Evolutionary conservation across 2,329 filamentous ascomycete species (phyloP).

Genomic region (Nemania sp.): DNA sequence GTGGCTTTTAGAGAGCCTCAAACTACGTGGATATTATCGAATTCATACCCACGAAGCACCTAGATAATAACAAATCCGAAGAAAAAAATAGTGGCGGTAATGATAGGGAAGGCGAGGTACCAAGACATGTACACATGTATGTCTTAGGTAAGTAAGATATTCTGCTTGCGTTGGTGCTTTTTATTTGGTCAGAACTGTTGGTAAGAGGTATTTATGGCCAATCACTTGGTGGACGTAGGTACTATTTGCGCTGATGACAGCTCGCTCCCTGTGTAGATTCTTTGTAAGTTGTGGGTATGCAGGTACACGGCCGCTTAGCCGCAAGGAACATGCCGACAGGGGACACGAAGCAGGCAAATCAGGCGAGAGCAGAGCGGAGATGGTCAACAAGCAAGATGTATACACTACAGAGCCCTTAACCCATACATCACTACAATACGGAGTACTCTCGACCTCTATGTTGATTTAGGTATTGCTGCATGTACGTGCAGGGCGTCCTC

Average conservation of each 20-base stretch:
- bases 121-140: no score
- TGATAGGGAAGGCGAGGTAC: no score
- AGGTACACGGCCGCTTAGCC: conserved; percentile 20
- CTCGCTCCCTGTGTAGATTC: no score
- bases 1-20: conserved; percentile 21
- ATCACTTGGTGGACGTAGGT: background rate
- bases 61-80: no score
- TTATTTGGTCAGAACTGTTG: no score
- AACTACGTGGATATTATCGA: background rate
- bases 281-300: conserved; percentile 7
- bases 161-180: no score
- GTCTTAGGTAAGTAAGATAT: no score
- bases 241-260: conserved; percentile 1
- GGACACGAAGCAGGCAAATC: conserved; percentile 16
- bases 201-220: conserved; percentile 3
- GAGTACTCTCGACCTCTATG: no score
- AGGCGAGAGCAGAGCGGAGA: conserved; percentile 21
- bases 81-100: no score
- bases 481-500: background rate
- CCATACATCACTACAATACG: no score
- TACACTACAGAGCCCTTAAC: background rate
- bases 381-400: conserved; percentile 10
- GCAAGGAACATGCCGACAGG: conserved; percentile 22
- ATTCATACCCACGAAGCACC: no score
- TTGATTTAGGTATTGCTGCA: no score